phyloP scores from a whole-genome alignment of 768 basidiomycete species.

The Hemileccinum impolitum region DNA sequence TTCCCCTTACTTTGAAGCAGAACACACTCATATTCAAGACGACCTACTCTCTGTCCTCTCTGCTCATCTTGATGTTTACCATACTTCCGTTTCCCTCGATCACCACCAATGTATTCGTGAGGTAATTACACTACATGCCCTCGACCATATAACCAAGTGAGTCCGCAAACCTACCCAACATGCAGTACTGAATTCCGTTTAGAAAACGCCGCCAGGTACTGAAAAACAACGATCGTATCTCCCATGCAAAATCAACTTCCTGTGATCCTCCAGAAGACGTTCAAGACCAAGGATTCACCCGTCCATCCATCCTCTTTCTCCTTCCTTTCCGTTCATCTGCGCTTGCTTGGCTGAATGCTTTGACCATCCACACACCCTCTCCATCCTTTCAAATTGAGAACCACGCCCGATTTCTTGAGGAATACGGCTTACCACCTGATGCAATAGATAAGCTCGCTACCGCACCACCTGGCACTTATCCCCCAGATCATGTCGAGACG shows the following conservation, averaged over 20 bases:
- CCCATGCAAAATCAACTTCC: conserved; percentile 59
- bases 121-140: conserved; percentile 69
- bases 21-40: conserved; percentile 54
- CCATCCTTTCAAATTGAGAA: conserved; percentile 85
- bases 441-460: conserved; percentile 75
- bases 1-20: conserved; percentile 29
- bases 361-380: conserved; percentile 72
- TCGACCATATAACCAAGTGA: conserved; percentile 91
- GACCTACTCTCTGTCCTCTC: conserved; percentile 64
- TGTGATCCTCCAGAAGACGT: conserved; percentile 65
- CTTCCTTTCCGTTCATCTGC: conserved; percentile 92
- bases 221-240: conserved; percentile 92
- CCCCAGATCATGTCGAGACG: conserved; percentile 85
- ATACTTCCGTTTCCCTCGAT: conserved; percentile 64
- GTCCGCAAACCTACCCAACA: background rate
- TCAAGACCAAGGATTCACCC: conserved; percentile 97
- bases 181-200: conserved; percentile 4
- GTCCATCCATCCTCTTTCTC: conserved; percentile 89
- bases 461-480: conserved; percentile 74
- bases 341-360: conserved; percentile 73
- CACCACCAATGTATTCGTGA: conserved; percentile 63
- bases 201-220: conserved; percentile 89
- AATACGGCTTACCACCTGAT: conserved; percentile 80
- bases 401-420: conserved; percentile 71
- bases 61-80: conserved; percentile 72